Base-by-base conservation (phyloP, 768 basidiomycete species). In the Pleurotus tuoliensis region DNA sequence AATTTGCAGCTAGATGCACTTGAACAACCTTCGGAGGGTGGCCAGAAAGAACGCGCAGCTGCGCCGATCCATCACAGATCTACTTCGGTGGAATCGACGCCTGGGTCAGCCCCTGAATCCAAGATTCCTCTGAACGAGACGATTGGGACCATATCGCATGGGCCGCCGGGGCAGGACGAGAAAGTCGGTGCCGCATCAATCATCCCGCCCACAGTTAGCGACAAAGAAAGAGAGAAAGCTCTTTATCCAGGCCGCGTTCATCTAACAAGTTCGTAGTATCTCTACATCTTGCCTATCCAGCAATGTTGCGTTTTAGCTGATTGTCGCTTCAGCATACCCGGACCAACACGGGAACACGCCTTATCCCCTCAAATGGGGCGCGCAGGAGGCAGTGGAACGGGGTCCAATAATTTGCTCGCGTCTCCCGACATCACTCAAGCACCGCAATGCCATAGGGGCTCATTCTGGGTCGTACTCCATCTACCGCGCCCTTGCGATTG, bases 401-500 rank as follows among this genome's bases (percentile, higher is more conserved):
- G 96, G 96, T 0, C 93, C 95, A 2, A 79, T 98, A 59, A 82
- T 98, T 57, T 92, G 90, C 67, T 94, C 90, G 1, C 88, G 95
- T 22, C 86, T 94, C 18, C 82, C 88, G 0, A 79, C 80, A 11
- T 86, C 88, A 27, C 89, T 96, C 76, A 95, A 94, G 73, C 81
- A 86, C 53, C 87, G 96, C 46, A 98, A 98, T 70, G 90, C 95
- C 22, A 82, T 98, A 66, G 95, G 96, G 8, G 94, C 96, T 0
- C 94, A 97, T 68, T 87, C 87, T 0, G 95, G 96, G 5, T 90
- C 88, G 1, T 98, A 98, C 71, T 93, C 90, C 12, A 94, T 97
- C 71, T 98, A 97, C 70, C 87, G 94, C 34, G 92, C 96, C 0
- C 80, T 98, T 11, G 84, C 90, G 8, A 94, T 97, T 66, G 96